Percentiles rank a stretch among this genome's conserved stretches.
phyloP scores from a whole-genome alignment of 2,329 filamentous ascomycete species.

The Mycosphaerella sp. region DNA sequence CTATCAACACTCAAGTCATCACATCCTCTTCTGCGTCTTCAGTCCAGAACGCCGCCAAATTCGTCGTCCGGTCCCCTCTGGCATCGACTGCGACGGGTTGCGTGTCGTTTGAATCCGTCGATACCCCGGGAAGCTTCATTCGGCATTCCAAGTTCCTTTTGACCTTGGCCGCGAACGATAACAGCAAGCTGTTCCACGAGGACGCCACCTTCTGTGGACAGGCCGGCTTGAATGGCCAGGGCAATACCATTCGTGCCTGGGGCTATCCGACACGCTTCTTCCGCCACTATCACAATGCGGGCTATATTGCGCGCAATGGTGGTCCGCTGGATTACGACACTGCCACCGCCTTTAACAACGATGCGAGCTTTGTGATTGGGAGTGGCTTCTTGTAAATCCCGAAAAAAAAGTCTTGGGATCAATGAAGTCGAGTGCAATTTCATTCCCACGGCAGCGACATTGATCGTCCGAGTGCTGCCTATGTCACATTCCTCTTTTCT shows the following conservation, averaged over 20 bases:
- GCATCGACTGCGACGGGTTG: constrained; percentile 46
- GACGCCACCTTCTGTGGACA: constrained; percentile 59
- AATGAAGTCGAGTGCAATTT: no score
- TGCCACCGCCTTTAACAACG: constrained; percentile 45
- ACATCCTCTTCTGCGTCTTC: constrained; percentile 45
- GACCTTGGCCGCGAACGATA: constrained; percentile 46
- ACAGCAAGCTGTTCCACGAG: constrained; percentile 51
- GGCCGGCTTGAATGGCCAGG: constrained; percentile 46
- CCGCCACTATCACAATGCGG: constrained; percentile 47
- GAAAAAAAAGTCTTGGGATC: no score
- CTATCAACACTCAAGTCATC: constrained; percentile 51
- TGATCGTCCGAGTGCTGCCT: no score
- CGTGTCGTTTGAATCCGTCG: constrained; percentile 55
- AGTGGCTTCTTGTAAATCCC: constrained; percentile 39
- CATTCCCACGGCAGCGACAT: no score
- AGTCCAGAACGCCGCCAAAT: constrained; percentile 49
- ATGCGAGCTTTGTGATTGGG: constrained; percentile 48
- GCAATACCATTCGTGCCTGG: constrained; percentile 52
- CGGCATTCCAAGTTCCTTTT: constrained; percentile 52
- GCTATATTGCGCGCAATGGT: constrained; percentile 49
- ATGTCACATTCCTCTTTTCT: no score
- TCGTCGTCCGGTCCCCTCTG: constrained; percentile 50
- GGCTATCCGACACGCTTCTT: constrained; percentile 54
- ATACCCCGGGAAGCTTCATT: constrained; percentile 53
- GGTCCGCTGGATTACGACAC: constrained; percentile 52